Evolutionary conservation across 2,329 filamentous ascomycete species (phyloP), one percentile per base, ranked within the genome.

Genomic region (Apiospora arundinis): DNA sequence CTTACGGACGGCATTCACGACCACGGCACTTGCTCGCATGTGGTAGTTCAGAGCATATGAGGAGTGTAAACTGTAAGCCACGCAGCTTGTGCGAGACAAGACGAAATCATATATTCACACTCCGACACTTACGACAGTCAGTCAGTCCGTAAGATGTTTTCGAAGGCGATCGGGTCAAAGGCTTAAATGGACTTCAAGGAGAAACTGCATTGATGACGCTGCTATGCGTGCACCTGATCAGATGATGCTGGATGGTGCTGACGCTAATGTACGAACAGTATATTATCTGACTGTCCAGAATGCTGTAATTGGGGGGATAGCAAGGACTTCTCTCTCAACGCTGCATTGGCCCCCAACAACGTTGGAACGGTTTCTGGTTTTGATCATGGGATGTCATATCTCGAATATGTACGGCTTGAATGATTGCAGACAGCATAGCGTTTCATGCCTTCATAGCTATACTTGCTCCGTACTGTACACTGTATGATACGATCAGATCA

Each of bases 251-350:
- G 28, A 63, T 63, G 56, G 56, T 63, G 56, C 21, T 63, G 32
- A 63, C 56, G 56, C 56, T 63, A 63, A 63, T 63, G 56, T 63
- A 63, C 32, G 32, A 63, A 63, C 32, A 18, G 3, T 63, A 63
- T 63, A 63, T 63, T 63, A 60, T 37, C 52, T 60, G 52, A 60
- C 52, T 60, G 52, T 60, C 52, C 21, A 11, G 16, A 21, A 32
- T 37, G 52, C 52, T 32, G 52, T 32, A 21, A 60, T 37, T 60
- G 28, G 52, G 28, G 52, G 52, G 52, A 56, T 32, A 56, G 21
- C 52, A 56, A 8, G 6, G 32, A 21, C 52, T 60, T 7, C 28
- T 60, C 28, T 60, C 28, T 21, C 16, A 9, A 32, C 14, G 7
- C 56, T 23, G 32, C 32, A 63, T 12, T 40, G 56, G 56, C 14